These are phyloP conservation scores for Pythium monospermum DNA, from an alignment of 352 stramenopile species.

Conservation along the genomic window DNA sequence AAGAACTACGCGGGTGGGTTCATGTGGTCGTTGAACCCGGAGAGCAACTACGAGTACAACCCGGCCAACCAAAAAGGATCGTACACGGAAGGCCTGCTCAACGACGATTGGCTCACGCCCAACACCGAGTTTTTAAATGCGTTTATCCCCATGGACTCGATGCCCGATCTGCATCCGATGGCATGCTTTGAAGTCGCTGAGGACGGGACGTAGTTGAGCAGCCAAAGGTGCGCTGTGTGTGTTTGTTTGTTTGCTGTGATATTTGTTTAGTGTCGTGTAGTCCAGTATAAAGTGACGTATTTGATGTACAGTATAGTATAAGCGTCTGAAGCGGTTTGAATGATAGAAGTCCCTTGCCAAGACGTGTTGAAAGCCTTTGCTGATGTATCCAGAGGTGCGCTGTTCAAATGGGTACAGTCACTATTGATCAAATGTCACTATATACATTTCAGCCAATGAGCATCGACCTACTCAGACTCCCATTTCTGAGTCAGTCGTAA, in stretches of 20 bases:
- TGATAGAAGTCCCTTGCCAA: too few species aligned
- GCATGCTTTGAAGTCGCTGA: constrained; percentile 47
- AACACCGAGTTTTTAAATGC: constrained; percentile 65
- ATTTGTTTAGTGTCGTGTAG: too few species aligned
- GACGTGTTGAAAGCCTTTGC: neutral
- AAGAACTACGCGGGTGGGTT: constrained; percentile 67
- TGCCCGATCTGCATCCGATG: constrained; percentile 55
- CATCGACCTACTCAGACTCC: constrained; percentile 1
- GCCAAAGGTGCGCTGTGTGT: neutral
- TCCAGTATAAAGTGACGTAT: too few species aligned
- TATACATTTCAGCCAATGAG: constrained; percentile 10
- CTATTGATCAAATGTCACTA: constrained; percentile 4
- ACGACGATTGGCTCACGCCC: constrained; percentile 75
- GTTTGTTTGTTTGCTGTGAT: neutral
- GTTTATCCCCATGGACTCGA: constrained; percentile 57
- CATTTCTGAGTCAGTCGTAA: too few species aligned
- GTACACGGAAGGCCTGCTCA: constrained; percentile 67
- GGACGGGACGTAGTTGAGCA: neutral
- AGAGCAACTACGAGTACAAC: constrained; percentile 77
- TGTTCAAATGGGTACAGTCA: constrained; percentile 12
- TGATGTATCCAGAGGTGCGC: neutral
- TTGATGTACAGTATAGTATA: too few species aligned
- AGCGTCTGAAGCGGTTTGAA: too few species aligned
- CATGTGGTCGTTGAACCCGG: constrained; percentile 82
- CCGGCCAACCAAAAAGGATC: constrained; percentile 43